phyloP scores from a whole-genome alignment of 1,284 basidiomycete genomes.

The Rhodofomes roseus region DNA sequence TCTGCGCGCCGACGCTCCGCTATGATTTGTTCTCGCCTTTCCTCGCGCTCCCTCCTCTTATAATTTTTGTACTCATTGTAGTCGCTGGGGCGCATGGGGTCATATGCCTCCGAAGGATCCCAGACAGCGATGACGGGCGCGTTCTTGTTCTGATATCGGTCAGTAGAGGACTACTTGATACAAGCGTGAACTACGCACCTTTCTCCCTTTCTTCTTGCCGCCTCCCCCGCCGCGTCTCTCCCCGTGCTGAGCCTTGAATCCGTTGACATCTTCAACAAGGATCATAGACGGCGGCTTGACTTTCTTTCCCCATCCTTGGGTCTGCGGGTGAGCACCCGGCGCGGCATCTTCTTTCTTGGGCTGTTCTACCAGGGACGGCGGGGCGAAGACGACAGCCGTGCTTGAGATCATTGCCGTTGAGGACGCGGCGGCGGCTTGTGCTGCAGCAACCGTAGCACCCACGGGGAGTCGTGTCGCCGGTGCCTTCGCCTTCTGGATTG shows the following conservation, averaged over 20 bases:
- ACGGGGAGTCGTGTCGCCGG: constrained; percentile 52
- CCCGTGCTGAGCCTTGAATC: constrained; percentile 59
- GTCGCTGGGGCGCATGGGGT: constrained; percentile 79
- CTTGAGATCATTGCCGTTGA: constrained; percentile 46
- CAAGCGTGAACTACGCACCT: constrained; percentile 40
- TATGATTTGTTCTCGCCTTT: constrained; percentile 53
- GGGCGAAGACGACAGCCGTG: constrained; percentile 70
- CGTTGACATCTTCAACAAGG: constrained; percentile 83
- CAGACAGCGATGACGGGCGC: constrained; percentile 49
- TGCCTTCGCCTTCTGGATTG: constrained; percentile 50
- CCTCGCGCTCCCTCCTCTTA: constrained; percentile 70
- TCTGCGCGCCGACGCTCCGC: constrained; percentile 54
- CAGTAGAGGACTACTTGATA: not conserved
- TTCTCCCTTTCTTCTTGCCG: constrained; percentile 54
- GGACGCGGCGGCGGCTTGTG: constrained; percentile 21
- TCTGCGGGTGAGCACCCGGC: constrained; percentile 19
- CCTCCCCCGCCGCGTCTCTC: constrained; percentile 44
- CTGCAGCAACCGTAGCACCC: constrained; percentile 48
- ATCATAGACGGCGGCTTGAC: constrained; percentile 87
- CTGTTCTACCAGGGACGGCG: constrained; percentile 54
- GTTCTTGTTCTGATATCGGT: constrained; percentile 52
- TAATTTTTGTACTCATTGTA: constrained; percentile 82
- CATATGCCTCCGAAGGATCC: constrained; percentile 79
- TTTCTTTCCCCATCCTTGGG: constrained; percentile 75
- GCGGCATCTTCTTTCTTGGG: constrained; percentile 28